Evolutionary conservation across 2,329 filamentous ascomycete genomes (phyloP).

Genomic region (Cadophora sp.): DNA sequence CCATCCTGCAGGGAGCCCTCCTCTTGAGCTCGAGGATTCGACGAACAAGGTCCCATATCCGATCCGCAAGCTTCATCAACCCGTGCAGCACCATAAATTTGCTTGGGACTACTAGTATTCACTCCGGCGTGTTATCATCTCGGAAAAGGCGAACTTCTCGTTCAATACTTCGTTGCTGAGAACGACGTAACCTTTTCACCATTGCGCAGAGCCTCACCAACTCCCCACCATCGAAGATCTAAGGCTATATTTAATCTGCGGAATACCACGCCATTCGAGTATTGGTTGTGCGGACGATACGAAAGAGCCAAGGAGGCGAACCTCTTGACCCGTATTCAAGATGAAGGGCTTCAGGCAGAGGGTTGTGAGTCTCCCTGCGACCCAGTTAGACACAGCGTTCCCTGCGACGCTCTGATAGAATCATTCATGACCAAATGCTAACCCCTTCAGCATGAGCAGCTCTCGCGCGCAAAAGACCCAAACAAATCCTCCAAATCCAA

Average conservation of each 20-base stretch:
- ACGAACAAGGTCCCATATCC: conserved; percentile 8
- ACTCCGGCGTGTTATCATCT: neutral
- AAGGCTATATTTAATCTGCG: neutral
- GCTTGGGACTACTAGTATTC: neutral
- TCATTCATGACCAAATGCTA: conserved; percentile 47
- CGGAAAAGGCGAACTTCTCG: neutral
- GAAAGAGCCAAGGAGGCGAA: neutral
- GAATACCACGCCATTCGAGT: neutral
- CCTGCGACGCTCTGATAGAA: conserved; percentile 24
- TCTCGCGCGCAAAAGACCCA: conserved; percentile 85
- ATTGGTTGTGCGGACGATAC: neutral
- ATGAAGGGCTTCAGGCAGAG: conserved; percentile 99
- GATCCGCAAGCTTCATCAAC: conserved; percentile 19
- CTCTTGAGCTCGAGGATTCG: conserved; percentile 21
- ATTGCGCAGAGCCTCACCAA: conserved; percentile 2
- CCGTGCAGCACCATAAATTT: conserved; percentile 8
- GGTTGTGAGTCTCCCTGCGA: conserved; percentile 72
- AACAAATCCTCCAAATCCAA: conserved; percentile 80
- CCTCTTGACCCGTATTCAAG: conserved; percentile 49
- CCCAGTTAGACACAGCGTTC: conserved; percentile 9
- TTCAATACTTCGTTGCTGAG: neutral
- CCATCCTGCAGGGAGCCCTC: neutral
- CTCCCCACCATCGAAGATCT: neutral
- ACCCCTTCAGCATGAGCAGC: conserved; percentile 74
- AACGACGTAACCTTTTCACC: neutral